Percentiles rank a stretch among this genome's conserved stretches.
Conservation (phyloP, 345 rosid species). For the Pelargonium nanum region DNA sequence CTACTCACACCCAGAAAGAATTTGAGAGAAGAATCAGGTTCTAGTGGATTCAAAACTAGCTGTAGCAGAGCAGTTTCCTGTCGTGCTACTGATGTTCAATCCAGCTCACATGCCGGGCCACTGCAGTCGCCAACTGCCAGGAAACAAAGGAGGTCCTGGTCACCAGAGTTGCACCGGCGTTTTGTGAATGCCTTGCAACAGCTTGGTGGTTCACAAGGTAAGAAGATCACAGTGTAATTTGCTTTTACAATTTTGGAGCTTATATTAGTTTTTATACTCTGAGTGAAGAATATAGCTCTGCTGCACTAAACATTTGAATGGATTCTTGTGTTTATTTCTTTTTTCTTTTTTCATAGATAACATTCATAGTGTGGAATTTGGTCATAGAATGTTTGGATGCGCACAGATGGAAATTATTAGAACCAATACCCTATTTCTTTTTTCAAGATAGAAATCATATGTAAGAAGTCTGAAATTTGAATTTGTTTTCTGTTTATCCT, state of each 20-base stretch:
- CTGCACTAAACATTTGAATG: too few relatives aligned
- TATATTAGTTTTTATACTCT: too few relatives aligned
- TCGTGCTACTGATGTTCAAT: background rate
- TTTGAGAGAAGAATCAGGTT: too few relatives aligned
- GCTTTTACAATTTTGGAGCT: background rate
- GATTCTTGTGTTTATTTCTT: background rate
- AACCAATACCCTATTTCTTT: too few relatives aligned
- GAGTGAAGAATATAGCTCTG: too few relatives aligned
- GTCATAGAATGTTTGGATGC: background rate
- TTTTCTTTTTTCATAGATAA: background rate
- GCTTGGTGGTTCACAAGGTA: slow-evolving; percentile 40
- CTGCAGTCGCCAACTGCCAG: slow-evolving; percentile 10
- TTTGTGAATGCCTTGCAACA: slow-evolving; percentile 32
- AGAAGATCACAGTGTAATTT: slow-evolving; percentile 1
- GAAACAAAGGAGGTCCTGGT: slow-evolving; percentile 44
- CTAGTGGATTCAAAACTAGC: too few relatives aligned
- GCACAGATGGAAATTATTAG: too few relatives aligned
- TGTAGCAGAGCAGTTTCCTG: slow-evolving; percentile 1
- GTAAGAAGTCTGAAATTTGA: background rate
- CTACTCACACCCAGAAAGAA: too few relatives aligned
- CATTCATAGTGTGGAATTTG: background rate
- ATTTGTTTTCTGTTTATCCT: background rate
- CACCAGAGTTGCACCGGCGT: slow-evolving; percentile 32
- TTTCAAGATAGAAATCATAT: too few relatives aligned
- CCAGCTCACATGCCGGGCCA: background rate